Percentiles rank a stretch among this genome's conserved stretches.
Conservation (phyloP, 78 protist species). For the Bodo saltans region DNA sequence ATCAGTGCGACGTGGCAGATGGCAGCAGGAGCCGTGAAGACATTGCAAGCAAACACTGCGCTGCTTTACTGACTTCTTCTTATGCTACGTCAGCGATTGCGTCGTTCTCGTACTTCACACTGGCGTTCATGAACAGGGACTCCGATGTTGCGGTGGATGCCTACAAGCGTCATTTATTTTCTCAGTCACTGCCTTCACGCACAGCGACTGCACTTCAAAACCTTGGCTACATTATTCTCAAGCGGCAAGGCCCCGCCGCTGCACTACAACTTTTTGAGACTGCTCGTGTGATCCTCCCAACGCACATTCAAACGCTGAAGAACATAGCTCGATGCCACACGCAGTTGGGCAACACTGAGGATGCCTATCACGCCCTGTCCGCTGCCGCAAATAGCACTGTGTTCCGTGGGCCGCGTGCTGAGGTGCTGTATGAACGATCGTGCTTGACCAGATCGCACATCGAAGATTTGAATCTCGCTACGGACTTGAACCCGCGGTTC, state of each 20-base stretch:
- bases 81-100: too few species aligned
- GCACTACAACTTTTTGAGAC: neutral
- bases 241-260: too few species aligned
- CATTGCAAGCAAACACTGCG: neutral
- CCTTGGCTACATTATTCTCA: neutral
- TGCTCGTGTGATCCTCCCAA: neutral
- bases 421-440: neutral
- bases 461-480: neutral
- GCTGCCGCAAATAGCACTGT: neutral
- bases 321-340: neutral
- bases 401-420: neutral
- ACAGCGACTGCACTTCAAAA: neutral
- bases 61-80: neutral
- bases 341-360: neutral
- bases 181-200: neutral
- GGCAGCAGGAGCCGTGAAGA: too few species aligned
- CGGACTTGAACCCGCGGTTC: neutral
- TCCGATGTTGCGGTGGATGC: neutral
- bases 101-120: neutral
- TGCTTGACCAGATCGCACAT: too few species aligned
- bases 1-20: neutral
- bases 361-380: neutral
- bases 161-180: neutral
- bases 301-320: neutral
- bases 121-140: neutral